phyloP scores from a whole-genome alignment of 106 monocot genomes.

The Dendrobium officinale region DNA sequence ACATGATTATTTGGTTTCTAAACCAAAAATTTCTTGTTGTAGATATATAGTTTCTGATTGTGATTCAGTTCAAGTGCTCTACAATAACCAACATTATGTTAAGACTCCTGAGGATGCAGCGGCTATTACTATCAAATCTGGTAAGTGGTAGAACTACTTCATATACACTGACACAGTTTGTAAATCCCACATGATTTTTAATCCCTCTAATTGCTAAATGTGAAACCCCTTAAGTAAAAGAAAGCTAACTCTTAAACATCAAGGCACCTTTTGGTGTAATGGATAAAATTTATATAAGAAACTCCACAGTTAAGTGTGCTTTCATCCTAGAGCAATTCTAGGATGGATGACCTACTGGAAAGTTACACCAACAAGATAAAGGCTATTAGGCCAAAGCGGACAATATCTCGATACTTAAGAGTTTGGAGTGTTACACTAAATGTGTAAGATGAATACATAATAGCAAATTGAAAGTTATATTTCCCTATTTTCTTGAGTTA shows the following conservation, averaged over 20 bases:
- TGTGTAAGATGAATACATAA: background rate
- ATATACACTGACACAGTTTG: too few relatives aligned
- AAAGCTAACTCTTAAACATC: too few relatives aligned
- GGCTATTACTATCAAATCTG: constrained; percentile 72
- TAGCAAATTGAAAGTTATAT: background rate
- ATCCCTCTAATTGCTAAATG: background rate
- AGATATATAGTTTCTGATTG: constrained; percentile 97
- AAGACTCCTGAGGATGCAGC: constrained; percentile 88
- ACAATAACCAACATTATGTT: constrained; percentile 71
- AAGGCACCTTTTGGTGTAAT: too few relatives aligned
- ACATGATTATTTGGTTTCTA: background rate
- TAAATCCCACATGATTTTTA: background rate
- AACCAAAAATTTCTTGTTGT: constrained; percentile 1
- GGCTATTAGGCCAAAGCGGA: too few relatives aligned
- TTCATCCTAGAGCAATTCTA: too few relatives aligned
- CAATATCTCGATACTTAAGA: too few relatives aligned
- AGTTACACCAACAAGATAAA: too few relatives aligned
- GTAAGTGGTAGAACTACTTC: constrained; percentile 8
- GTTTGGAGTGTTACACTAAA: too few relatives aligned
- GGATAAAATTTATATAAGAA: too few relatives aligned
- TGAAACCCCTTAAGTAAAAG: too few relatives aligned
- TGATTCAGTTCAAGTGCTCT: constrained; percentile 90
- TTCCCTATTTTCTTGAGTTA: background rate
- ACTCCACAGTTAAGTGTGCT: too few relatives aligned
- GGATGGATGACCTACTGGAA: too few relatives aligned